Percentiles rank a stretch among this genome's conserved stretches.
Conservation (phyloP, 1,284 basidiomycete species). For the Ustilago xerochloae region DNA sequence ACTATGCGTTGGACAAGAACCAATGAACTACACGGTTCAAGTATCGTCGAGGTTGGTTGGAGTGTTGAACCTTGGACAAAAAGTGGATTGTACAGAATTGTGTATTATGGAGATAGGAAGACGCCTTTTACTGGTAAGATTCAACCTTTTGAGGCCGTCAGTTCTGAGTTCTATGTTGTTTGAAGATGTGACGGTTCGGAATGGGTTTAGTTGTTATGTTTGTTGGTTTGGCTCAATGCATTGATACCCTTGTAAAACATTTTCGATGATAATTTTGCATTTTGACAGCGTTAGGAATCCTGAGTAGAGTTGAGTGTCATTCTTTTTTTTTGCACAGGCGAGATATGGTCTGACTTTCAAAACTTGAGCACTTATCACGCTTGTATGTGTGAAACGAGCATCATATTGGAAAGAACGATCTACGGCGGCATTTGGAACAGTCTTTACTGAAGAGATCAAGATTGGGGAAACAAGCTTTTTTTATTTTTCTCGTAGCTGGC, state of each 20-base stretch:
- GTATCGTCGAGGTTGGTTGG: constrained; percentile 46
- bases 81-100: constrained; percentile 75
- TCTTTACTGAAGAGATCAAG: no score
- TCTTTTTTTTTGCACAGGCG: no score
- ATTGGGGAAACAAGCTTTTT: no score
- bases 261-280: no score
- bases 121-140: constrained; percentile 70
- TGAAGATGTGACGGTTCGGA: neutral
- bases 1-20: constrained; percentile 75
- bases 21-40: constrained; percentile 40
- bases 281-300: no score
- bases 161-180: constrained; percentile 40
- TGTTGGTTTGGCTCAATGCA: neutral
- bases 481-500: no score
- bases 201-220: neutral
- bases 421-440: no score
- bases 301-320: no score
- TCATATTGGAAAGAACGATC: no score
- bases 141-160: constrained; percentile 13
- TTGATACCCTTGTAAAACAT: neutral
- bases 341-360: no score
- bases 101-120: constrained; percentile 81
- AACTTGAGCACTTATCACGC: no score
- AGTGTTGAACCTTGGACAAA: constrained; percentile 71
- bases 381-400: no score